Conservation (phyloP, 140 eudicot genomes). For the Oenanthe javanica region DNA sequence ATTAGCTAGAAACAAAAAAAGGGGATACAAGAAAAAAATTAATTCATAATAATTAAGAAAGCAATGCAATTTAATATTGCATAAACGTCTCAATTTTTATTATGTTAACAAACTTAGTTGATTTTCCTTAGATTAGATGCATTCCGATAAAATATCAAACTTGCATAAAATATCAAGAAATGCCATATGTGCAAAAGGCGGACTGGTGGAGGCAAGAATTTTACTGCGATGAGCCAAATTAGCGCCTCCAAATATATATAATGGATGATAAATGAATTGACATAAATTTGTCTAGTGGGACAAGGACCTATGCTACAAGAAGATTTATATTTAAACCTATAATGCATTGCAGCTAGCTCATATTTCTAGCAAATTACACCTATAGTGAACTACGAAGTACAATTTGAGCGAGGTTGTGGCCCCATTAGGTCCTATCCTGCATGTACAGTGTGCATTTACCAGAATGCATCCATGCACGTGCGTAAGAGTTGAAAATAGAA, state of each 20-base stretch:
- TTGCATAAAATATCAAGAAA: neutral
- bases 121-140: neutral
- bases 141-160: neutral
- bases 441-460: neutral
- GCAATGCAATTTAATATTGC: neutral
- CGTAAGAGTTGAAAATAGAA: neutral
- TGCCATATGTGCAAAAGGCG: neutral
- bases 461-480: neutral
- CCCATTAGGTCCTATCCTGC: neutral
- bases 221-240: neutral
- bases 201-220: neutral
- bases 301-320: neutral
- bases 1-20: constrained; percentile 4
- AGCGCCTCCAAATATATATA: neutral
- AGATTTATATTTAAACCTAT: neutral
- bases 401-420: neutral
- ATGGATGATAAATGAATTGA: too few species aligned
- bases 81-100: neutral
- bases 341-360: neutral
- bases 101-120: neutral
- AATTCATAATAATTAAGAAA: neutral
- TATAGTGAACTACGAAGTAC: neutral
- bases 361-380: neutral
- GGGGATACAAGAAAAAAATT: neutral
- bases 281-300: too few species aligned